phyloP scores from a whole-genome alignment of 75 land plant species.

The Cryptomeria japonica region DNA sequence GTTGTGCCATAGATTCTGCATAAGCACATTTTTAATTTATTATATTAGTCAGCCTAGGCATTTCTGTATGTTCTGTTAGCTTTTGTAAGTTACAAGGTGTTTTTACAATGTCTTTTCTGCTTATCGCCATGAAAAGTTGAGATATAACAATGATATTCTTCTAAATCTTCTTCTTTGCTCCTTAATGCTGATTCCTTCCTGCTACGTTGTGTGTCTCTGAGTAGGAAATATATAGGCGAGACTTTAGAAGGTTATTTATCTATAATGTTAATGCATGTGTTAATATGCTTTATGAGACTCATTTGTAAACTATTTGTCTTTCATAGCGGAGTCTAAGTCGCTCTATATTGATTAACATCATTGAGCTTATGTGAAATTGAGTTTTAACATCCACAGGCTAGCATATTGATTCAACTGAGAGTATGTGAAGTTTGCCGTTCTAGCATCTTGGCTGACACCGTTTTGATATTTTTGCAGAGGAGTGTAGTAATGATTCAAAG shows the following conservation, averaged over 20 bases:
- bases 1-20: not conserved
- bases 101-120: too few relatives aligned
- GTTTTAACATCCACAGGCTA: too few relatives aligned
- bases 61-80: not conserved
- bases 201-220: too few relatives aligned
- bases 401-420: not conserved
- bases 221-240: too few relatives aligned
- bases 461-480: not conserved
- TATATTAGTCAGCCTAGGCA: not conserved
- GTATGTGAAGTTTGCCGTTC: not conserved
- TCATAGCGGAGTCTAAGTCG: not conserved
- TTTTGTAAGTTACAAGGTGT: too few relatives aligned
- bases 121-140: not conserved
- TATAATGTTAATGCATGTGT: not conserved
- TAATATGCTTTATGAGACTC: not conserved
- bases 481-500: constrained; percentile 9
- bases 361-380: too few relatives aligned
- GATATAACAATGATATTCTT: not conserved
- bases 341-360: too few relatives aligned
- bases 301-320: not conserved
- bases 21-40: not conserved
- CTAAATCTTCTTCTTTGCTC: not conserved
- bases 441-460: not conserved
- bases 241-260: too few relatives aligned
- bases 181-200: not conserved